Percentiles rank a stretch among this genome's conserved stretches.
phyloP scores from a whole-genome alignment of 2,329 filamentous ascomycete species.

The Cladosporium sp. region DNA sequence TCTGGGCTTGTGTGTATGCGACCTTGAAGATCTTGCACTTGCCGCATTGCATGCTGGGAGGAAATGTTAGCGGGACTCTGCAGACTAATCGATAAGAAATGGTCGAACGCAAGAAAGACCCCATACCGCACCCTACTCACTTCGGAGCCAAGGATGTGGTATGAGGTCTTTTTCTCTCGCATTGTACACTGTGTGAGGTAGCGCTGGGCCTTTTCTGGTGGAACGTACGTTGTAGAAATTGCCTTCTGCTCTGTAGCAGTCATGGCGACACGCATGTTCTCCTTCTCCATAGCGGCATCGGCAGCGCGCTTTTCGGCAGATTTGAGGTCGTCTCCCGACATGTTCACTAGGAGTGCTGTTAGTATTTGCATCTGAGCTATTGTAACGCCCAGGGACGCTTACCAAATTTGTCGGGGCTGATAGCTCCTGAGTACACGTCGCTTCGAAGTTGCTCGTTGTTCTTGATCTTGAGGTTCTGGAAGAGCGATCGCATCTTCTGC shows the following conservation, averaged over 20 bases:
- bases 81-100: neutral
- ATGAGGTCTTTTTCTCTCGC: conserved; percentile 19
- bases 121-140: conserved; percentile 19
- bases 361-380: neutral
- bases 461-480: conserved; percentile 91
- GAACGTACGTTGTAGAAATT: conserved; percentile 47
- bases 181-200: neutral
- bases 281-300: conserved; percentile 72
- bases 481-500: conserved; percentile 85
- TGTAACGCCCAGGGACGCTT: neutral
- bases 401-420: conserved; percentile 63
- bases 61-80: conserved; percentile 32
- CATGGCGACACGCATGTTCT: conserved; percentile 98
- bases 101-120: conserved; percentile 29
- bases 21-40: conserved; percentile 93
- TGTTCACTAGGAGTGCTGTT: conserved; percentile 52
- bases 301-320: conserved; percentile 73
- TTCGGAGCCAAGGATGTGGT: conserved; percentile 13
- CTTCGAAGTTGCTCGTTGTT: conserved; percentile 73
- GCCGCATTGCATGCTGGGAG: conserved; percentile 76
- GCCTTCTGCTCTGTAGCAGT: conserved; percentile 88
- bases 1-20: conserved; percentile 94
- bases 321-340: conserved; percentile 89
- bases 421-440: conserved; percentile 70
- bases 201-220: neutral